phyloP scores from a whole-genome alignment of 345 rosid genomes.

The Physaria fendleri region DNA sequence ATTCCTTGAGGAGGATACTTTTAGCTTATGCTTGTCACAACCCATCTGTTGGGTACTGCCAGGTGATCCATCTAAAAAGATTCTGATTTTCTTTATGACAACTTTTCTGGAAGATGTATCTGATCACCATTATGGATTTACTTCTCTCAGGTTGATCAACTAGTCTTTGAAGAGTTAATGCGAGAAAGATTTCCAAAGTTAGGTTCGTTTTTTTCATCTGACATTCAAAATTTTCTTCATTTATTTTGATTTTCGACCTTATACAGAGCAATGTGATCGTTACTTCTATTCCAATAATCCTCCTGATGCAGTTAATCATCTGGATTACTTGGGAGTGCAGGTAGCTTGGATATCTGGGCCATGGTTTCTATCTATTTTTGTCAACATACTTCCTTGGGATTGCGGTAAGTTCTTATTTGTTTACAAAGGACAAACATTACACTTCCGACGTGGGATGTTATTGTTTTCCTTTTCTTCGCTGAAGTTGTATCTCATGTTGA shows the following conservation, averaged over 20 bases:
- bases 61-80: slow-evolving; percentile 46
- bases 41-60: slow-evolving; percentile 96
- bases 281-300: slow-evolving; percentile 39
- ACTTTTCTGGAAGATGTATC: background rate
- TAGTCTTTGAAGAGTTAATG: slow-evolving; percentile 89
- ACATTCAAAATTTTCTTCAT: background rate
- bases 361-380: slow-evolving; percentile 95
- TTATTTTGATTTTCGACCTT: slow-evolving; percentile 6
- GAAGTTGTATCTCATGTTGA: slow-evolving; percentile 6
- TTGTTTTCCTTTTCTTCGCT: background rate
- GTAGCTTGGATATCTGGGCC: slow-evolving; percentile 95
- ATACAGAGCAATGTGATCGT: slow-evolving; percentile 31
- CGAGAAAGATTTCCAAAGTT: slow-evolving; percentile 91
- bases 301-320: slow-evolving; percentile 94
- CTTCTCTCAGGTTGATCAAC: slow-evolving; percentile 80
- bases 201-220: slow-evolving; percentile 57
- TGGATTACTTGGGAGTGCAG: slow-evolving; percentile 99
- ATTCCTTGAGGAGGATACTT: slow-evolving; percentile 83
- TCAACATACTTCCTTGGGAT: slow-evolving; percentile 98
- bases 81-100: background rate
- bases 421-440: background rate
- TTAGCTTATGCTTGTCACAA: slow-evolving; percentile 89
- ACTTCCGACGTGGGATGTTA: background rate
- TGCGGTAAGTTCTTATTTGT: slow-evolving; percentile 52
- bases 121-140: background rate